Base-by-base conservation (phyloP, 2,329 filamentous ascomycete genomes). In the Raffaelea arxii region DNA sequence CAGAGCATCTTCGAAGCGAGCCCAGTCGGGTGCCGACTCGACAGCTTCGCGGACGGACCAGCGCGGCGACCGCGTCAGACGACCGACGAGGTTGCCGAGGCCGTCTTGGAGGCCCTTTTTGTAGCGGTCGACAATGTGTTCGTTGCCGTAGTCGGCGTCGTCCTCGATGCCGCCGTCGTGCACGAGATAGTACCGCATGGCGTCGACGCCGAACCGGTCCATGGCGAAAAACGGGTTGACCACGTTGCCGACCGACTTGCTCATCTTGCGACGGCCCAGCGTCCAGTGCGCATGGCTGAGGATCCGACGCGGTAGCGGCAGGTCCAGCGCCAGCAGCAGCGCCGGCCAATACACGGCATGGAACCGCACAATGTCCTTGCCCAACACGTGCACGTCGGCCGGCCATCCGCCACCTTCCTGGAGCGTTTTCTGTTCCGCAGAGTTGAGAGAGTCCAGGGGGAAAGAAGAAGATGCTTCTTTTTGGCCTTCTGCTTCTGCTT, bases 311-410 rank as follows among this genome's bases (percentile, higher is more conserved):
- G 92, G 88, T 1, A 86, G 69, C 1, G 87, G 84, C 4, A 97
- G 71, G 44, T 82, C 81, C 14, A 96, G 70, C 2, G 92, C 91
- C 75, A 98, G 84, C 16, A 98, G 79, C 55, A 98, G 84, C 4
- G 92, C 92, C 0, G 92, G 92, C 92, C 94, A 98, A 70, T 98
- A 98, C 41, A 98, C 82, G 63, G 87, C 91, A 62, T 98, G 94
- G 64, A 98, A 98, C 18, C 89, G 84, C 48, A 94, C 72, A 54
- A 98, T 98, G 62, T 98, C 92, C 65, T 98, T 98, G 42, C 92
- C 92, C 46, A 98, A 83, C 23, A 98, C 80, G 40, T 98, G 92
- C 18, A 92, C 75, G 62, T 98, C 82, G 9, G 88, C 87, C 4
- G 92, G 92, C 91, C 92, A 98, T 22, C 86, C 80, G 43, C 75